phyloP scores from a whole-genome alignment of 441 rosid species.

The Adansonia grandidieri region DNA sequence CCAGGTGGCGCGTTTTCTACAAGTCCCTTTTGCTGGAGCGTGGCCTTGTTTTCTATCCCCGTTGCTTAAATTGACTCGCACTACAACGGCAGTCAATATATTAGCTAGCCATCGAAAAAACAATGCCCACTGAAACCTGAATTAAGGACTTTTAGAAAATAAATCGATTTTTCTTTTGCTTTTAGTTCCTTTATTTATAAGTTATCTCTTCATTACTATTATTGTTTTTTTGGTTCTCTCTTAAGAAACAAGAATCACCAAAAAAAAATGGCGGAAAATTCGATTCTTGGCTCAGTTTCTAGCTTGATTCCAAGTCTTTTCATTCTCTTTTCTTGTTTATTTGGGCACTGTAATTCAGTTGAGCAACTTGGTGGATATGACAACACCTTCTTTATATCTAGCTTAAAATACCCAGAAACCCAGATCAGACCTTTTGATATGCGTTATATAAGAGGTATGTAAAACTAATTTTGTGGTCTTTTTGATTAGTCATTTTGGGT shows the following conservation, averaged over 20 bases:
- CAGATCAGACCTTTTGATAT: constrained; percentile 67
- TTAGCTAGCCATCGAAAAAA: not conserved
- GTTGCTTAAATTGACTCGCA: constrained; percentile 10
- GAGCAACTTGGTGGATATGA: constrained; percentile 35
- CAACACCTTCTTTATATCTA: constrained; percentile 61
- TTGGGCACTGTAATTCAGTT: constrained; percentile 36
- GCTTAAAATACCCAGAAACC: constrained; percentile 77
- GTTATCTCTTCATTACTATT: not conserved
- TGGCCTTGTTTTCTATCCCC: not conserved
- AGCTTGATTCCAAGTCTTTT: constrained; percentile 33
- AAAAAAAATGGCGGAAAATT: constrained; percentile 36
- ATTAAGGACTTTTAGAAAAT: not conserved
- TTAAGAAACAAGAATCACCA: constrained; percentile 7
- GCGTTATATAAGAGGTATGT: constrained; percentile 83
- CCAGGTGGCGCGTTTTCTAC: not conserved
- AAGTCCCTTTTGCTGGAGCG: not conserved
- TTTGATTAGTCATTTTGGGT: constrained; percentile 1
- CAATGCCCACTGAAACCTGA: not conserved
- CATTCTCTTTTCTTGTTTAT: constrained; percentile 40
- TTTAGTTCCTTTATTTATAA: constrained; percentile 2
- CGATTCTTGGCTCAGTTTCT: constrained; percentile 35
- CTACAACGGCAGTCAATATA: not conserved
- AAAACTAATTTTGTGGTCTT: not conserved
- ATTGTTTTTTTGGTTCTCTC: not conserved
- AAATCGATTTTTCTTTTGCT: not conserved